Conservation (phyloP, 192 early-diverging fungal genomes). For the Podochytrium sp. region DNA sequence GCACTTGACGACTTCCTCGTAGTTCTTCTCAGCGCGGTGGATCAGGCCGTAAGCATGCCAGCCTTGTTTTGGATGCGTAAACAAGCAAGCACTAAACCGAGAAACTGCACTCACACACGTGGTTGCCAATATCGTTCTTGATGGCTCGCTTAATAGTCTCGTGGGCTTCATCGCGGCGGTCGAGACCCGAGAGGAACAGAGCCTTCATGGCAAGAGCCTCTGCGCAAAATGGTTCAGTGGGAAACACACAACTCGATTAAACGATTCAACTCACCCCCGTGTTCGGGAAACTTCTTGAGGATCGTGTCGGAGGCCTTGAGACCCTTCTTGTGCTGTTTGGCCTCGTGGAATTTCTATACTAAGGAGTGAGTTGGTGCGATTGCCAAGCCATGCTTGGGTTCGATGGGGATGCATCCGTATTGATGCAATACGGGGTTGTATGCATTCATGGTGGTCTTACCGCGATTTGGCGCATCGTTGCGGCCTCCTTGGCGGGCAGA, state of each 20-base stretch:
- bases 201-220: constrained; percentile 96
- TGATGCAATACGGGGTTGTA: neutral
- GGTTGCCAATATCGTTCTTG: constrained; percentile 76
- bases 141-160: constrained; percentile 85
- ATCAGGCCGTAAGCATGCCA: constrained; percentile 98
- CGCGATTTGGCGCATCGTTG: constrained; percentile 72
- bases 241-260: neutral
- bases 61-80: constrained; percentile 55
- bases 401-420: neutral
- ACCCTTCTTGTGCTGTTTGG: constrained; percentile 94
- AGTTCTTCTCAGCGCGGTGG: constrained; percentile 90
- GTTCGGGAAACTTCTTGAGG: constrained; percentile 89
- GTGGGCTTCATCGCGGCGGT: constrained; percentile 90
- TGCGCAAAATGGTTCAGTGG: constrained; percentile 7
- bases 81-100: constrained; percentile 6
- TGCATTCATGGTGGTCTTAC: constrained; percentile 44
- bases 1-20: constrained; percentile 89
- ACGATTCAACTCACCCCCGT: constrained; percentile 68
- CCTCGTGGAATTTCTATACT: constrained; percentile 88
- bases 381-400: neutral
- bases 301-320: constrained; percentile 90
- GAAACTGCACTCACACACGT: constrained; percentile 72
- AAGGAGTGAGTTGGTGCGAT: neutral
- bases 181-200: constrained; percentile 86
- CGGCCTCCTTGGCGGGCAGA: constrained; percentile 73